phyloP scores from a whole-genome alignment of 306 rosid genomes.

The Spatholobus suberectus region DNA sequence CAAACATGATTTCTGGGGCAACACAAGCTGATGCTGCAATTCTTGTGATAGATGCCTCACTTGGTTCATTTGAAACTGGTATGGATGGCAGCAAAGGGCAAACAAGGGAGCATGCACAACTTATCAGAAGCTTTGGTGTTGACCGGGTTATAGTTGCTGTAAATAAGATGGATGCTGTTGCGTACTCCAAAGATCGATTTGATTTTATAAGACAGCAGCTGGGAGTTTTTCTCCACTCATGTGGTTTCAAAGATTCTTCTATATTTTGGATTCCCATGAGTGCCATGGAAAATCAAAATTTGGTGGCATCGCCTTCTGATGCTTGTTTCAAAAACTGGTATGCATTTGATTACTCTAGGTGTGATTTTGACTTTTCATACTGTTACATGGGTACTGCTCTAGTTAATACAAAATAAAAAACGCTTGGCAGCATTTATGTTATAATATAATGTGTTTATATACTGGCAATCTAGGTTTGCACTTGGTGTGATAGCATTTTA shows the following conservation, averaged over 20 bases:
- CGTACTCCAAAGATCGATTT: slow-evolving; percentile 83
- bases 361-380: slow-evolving; percentile 28
- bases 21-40: slow-evolving; percentile 98
- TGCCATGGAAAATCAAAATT: slow-evolving; percentile 93
- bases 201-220: slow-evolving; percentile 76
- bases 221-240: slow-evolving; percentile 79
- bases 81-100: slow-evolving; percentile 88
- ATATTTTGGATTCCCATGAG: slow-evolving; percentile 89
- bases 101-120: slow-evolving; percentile 94
- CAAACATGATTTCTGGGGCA: slow-evolving; percentile 98
- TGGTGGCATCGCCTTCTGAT: slow-evolving; percentile 85
- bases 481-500: background rate
- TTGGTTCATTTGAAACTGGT: slow-evolving; percentile 93
- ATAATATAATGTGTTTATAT: background rate
- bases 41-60: slow-evolving; percentile 90
- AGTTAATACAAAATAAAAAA: background rate
- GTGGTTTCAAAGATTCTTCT: slow-evolving; percentile 84
- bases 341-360: slow-evolving; percentile 38
- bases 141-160: slow-evolving; percentile 90
- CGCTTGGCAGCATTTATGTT: background rate
- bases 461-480: background rate
- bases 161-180: slow-evolving; percentile 94
- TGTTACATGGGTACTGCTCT: background rate
- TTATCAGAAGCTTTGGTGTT: slow-evolving; percentile 97
- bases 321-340: slow-evolving; percentile 72